These are phyloP conservation scores for Magnolia kwangsiensis DNA, from an alignment of 164 flowering plant species.

Conservation along the genomic window DNA sequence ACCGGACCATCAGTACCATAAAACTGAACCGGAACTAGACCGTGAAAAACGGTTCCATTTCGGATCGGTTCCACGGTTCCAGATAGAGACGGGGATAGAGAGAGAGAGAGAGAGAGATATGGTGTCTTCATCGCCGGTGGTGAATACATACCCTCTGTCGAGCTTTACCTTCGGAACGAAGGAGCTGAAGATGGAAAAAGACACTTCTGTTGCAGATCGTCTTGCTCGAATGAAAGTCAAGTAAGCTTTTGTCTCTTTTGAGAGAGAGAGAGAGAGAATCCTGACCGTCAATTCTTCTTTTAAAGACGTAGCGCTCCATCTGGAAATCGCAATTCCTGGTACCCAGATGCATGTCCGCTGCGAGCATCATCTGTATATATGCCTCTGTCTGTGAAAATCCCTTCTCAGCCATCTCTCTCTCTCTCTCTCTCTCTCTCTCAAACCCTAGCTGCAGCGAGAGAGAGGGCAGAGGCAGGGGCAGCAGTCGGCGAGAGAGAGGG, in stretches of 20 bases:
- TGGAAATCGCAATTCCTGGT: slow-evolving; percentile 85
- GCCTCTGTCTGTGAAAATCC: slow-evolving; percentile 51
- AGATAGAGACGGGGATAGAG: too few species aligned
- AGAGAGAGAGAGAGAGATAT: slow-evolving; percentile 1
- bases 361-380: slow-evolving; percentile 83
- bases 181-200: slow-evolving; percentile 99
- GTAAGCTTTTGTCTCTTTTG: slow-evolving; percentile 27
- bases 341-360: slow-evolving; percentile 80
- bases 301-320: slow-evolving; percentile 86
- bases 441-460: too few species aligned
- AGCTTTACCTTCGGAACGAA: slow-evolving; percentile 96
- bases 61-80: too few species aligned
- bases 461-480: too few species aligned
- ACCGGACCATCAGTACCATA: too few species aligned
- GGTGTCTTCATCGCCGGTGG: slow-evolving; percentile 30
- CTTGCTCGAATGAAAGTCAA: slow-evolving; percentile 99
- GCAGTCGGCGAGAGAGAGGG: too few species aligned
- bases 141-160: slow-evolving; percentile 79
- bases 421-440: background rate
- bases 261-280: background rate
- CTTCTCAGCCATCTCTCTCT: slow-evolving; percentile 13
- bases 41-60: too few species aligned
- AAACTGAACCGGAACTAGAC: too few species aligned
- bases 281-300: slow-evolving; percentile 71
- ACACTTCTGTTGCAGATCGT: slow-evolving; percentile 93